A percentile compares a stretch with the other conserved stretches of the same genome.
phyloP scores from a whole-genome alignment of 768 basidiomycete species.

The Steccherinum ochraceum region DNA sequence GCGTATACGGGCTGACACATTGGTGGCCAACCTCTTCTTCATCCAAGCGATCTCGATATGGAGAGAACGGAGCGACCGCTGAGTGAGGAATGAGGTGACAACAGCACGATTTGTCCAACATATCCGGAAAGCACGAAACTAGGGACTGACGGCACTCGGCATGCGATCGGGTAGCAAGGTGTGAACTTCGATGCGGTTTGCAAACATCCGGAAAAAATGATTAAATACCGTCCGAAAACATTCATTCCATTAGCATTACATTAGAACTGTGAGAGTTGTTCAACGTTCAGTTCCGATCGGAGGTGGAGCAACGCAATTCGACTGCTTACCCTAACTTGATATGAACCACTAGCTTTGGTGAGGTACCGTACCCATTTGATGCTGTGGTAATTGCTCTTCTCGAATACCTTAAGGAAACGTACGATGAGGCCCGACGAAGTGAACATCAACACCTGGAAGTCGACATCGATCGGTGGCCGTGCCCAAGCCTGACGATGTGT shows the following conservation, averaged over 20 bases:
- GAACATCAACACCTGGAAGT: slow-evolving; percentile 99
- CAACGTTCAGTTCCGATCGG: background rate
- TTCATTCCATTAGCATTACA: background rate
- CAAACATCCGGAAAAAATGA: no score
- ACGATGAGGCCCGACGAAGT: slow-evolving; percentile 95
- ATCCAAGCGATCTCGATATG: no score
- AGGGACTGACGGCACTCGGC: no score
- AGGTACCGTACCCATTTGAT: slow-evolving; percentile 96
- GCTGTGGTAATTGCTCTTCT: slow-evolving; percentile 90
- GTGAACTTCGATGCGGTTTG: no score
- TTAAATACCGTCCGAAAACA: background rate
- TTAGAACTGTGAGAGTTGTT: background rate
- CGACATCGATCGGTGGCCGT: slow-evolving; percentile 94
- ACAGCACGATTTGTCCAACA: no score
- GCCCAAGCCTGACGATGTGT: slow-evolving; percentile 97
- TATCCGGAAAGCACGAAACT: no score
- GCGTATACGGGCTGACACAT: no score
- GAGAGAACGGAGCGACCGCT: no score
- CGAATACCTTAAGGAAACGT: slow-evolving; percentile 96
- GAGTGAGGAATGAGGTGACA: no score
- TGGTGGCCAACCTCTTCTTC: no score
- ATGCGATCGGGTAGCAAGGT: no score
- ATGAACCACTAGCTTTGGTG: slow-evolving; percentile 88
- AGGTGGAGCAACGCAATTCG: background rate
- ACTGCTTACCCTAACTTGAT: slow-evolving; percentile 90